Base-by-base conservation (phyloP, 192 early-diverging fungal species). In the Coemansia sp. region DNA sequence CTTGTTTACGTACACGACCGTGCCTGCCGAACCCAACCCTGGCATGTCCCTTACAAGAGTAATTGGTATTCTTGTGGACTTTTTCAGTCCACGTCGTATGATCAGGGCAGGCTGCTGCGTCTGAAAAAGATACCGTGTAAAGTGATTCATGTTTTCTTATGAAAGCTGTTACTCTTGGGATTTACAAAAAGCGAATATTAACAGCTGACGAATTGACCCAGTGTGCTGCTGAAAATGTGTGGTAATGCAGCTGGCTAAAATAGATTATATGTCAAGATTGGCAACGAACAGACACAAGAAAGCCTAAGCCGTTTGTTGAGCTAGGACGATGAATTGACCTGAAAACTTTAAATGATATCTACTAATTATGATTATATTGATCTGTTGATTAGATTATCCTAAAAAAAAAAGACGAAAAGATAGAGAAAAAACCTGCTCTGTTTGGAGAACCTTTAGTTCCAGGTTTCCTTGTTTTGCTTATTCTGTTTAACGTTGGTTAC, bases 31-130 rank as follows among this genome's bases (percentile, higher is more conserved):
- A 20, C 82, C 82, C 2, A 84, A 43, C 10, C 61, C 53, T 20
- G 82, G 72, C n/a, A 72, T 49, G 9, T 67, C 58, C 58, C 71
- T 74, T 37, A 72, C 63, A 18, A 84, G 73, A 34, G 62, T 74
- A 43, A 83, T 64, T 1, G 68, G 68, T 53, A 83, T 75, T 49
- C 35, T 72, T 25, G 34, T 60, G 39, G 70, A 71, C 64, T 68
- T 71, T 61, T 72, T 83, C 21, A 77, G 42, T 2, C 81, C 81
- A 4, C 81, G 65, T 58, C 58, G 59, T 26, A 74, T 26, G 28
- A 74, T 33, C 59, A 68, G 37, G 25, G 59, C 43, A 8, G 66
- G 56, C 39, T 62, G 21, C 46, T 52, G 59, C 3, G 65, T 45
- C 55, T 59, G 65, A 20, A 68, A 46, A 21, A 68, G 39, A 53